Conservation (phyloP, 306 rosid genomes). For the Pachyrhizus erosus region DNA sequence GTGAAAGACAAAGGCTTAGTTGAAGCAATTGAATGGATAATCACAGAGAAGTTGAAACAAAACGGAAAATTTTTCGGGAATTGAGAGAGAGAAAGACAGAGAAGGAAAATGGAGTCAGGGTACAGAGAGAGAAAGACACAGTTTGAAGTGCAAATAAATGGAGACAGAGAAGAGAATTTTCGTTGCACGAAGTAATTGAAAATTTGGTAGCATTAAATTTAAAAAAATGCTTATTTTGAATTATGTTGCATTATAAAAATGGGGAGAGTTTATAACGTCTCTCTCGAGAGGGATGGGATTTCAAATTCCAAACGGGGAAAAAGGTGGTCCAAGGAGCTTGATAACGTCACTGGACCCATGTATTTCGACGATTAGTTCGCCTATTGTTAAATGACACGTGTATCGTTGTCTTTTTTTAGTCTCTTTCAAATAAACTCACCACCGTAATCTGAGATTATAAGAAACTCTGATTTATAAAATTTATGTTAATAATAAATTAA, state of each 20-base stretch:
- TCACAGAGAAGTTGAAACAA: slow-evolving; percentile 9
- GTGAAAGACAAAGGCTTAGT: slow-evolving; percentile 9
- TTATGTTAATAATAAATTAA: too few relatives aligned
- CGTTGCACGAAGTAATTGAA: slow-evolving; percentile 12
- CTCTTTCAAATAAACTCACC: neutral
- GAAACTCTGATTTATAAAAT: neutral
- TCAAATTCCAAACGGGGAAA: slow-evolving; percentile 76
- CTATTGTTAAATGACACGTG: slow-evolving; percentile 31
- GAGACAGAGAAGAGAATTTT: slow-evolving; percentile 35
- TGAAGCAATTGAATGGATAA: slow-evolving; percentile 25
- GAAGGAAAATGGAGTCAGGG: neutral
- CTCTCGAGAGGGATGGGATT: slow-evolving; percentile 62
- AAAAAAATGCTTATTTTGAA: slow-evolving; percentile 37
- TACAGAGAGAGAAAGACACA: slow-evolving; percentile 20
- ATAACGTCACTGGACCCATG: slow-evolving; percentile 36
- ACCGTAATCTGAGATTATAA: too few relatives aligned
- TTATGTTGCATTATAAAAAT: slow-evolving; percentile 43
- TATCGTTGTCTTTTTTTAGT: neutral
- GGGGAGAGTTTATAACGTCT: slow-evolving; percentile 75
- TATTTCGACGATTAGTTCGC: neutral
- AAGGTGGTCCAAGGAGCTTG: slow-evolving; percentile 42
- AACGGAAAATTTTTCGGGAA: neutral
- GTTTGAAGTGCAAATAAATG: slow-evolving; percentile 51
- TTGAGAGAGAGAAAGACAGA: slow-evolving; percentile 3
- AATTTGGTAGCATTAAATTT: neutral